phyloP scores from a whole-genome alignment of 768 basidiomycete genomes.

The Hortiboletus campestris region DNA sequence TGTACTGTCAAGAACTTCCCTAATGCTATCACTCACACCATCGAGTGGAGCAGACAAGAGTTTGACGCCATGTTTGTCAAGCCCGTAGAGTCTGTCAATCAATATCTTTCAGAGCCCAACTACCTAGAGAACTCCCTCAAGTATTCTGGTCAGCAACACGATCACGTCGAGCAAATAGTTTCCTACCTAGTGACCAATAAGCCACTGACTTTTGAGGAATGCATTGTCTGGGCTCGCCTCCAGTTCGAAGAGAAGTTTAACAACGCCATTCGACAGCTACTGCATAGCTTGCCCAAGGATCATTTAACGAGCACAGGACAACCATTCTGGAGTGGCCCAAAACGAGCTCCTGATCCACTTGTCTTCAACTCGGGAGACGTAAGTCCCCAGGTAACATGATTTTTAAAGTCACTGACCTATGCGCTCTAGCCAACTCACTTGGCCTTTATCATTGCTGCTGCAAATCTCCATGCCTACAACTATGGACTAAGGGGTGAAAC shows the following conservation, averaged over 20 bases:
- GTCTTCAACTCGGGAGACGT: conserved; percentile 86
- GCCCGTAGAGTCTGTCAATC: conserved; percentile 90
- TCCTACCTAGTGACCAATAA: conserved; percentile 90
- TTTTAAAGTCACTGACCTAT: conserved; percentile 11
- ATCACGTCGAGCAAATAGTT: conserved; percentile 84
- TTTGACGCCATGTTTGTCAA: conserved; percentile 94
- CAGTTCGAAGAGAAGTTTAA: conserved; percentile 94
- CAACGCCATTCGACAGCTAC: conserved; percentile 88
- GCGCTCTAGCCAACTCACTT: conserved; percentile 72
- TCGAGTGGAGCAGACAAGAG: conserved; percentile 95
- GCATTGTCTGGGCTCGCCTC: conserved; percentile 93
- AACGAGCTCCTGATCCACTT: conserved; percentile 92
- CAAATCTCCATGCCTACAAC: conserved; percentile 97
- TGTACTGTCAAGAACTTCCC: conserved; percentile 99
- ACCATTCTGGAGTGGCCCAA: conserved; percentile 99
- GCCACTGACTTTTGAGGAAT: conserved; percentile 95
- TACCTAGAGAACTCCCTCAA: conserved; percentile 89
- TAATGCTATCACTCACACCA: conserved; percentile 95
- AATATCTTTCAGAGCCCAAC: conserved; percentile 95
- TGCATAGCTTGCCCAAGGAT: conserved; percentile 95
- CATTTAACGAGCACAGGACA: conserved; percentile 87
- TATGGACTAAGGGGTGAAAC: conserved; percentile 92
- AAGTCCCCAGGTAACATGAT: conserved; percentile 30
- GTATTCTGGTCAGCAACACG: conserved; percentile 87
- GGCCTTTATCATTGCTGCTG: conserved; percentile 85